Evolutionary conservation across 257 asterid genomes (phyloP).

Genomic region (Fraxinus cuspidata): DNA sequence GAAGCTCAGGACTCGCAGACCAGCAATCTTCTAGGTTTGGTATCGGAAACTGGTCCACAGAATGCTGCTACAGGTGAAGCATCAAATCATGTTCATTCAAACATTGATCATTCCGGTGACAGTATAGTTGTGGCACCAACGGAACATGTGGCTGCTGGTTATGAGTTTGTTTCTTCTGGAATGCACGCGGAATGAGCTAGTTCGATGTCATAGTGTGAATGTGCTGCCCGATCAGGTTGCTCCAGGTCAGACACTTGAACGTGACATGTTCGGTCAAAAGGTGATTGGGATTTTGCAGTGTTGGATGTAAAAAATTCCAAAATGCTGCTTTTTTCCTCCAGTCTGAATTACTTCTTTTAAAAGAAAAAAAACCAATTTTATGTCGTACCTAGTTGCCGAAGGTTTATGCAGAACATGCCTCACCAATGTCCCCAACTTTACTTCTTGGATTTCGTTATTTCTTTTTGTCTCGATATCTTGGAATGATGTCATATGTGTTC

Average conservation of each 20-base stretch:
- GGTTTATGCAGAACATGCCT: neutral
- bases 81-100: neutral
- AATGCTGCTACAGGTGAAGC: constrained; percentile 8
- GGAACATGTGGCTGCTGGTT: constrained; percentile 12
- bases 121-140: constrained; percentile 5
- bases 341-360: neutral
- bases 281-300: neutral
- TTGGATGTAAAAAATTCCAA: neutral
- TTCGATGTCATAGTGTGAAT: neutral
- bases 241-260: neutral
- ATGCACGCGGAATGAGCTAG: neutral
- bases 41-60: constrained; percentile 18
- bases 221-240: neutral
- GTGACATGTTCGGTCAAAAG: constrained; percentile 5
- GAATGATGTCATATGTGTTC: neutral
- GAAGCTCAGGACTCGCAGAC: neutral
- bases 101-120: neutral
- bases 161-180: constrained; percentile 18
- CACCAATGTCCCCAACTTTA: neutral
- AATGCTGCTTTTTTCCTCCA: neutral
- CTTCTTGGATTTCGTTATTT: neutral
- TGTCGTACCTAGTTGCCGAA: neutral
- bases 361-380: neutral
- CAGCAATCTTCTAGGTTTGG: constrained; percentile 14
- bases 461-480: neutral